phyloP scores from a whole-genome alignment of 192 early-diverging fungal genomes.

The Diversispora eburnea region DNA sequence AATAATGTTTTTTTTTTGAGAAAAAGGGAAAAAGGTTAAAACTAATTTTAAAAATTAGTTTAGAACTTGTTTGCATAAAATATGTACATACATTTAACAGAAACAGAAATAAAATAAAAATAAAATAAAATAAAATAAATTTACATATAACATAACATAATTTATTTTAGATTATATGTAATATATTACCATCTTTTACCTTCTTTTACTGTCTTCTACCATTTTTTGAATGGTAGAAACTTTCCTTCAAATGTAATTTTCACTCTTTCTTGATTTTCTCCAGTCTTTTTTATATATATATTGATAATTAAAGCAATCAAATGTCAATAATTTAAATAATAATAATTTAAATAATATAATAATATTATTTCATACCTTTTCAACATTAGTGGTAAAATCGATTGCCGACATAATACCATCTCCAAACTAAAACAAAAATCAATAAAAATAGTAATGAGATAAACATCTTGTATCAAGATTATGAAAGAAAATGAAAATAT shows the following conservation, averaged over 20 bases:
- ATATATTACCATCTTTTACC: no score
- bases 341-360: background rate
- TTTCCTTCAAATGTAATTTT: conserved; percentile 43
- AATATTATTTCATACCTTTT: conserved; percentile 32
- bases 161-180: no score
- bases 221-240: conserved; percentile 44
- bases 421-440: conserved; percentile 39
- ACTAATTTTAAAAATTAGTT: no score
- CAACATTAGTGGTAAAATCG: conserved; percentile 41
- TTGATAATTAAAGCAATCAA: background rate
- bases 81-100: no score
- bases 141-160: no score
- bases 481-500: background rate
- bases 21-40: no score
- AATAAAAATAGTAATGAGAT: background rate
- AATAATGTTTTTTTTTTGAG: no score
- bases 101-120: no score
- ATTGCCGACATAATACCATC: conserved; percentile 51
- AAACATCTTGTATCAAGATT: background rate
- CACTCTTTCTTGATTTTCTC: conserved; percentile 37
- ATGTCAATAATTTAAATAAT: background rate
- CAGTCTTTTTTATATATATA: conserved; percentile 21
- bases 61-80: no score
- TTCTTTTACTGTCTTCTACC: background rate
- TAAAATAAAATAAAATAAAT: no score